phyloP scores from a whole-genome alignment of 345 rosid species.

The Theobroma cacao region DNA sequence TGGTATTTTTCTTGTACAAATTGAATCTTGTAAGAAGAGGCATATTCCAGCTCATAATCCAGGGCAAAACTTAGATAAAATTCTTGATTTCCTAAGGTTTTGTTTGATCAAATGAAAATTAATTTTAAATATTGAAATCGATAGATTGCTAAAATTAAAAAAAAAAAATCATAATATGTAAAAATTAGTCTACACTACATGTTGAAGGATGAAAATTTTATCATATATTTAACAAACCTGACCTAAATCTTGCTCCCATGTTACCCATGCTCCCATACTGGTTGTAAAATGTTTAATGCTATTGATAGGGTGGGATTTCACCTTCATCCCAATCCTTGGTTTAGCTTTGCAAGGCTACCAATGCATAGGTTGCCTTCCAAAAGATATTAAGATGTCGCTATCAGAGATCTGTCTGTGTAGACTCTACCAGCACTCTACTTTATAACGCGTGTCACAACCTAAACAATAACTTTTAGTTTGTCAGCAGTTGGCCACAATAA shows the following conservation, averaged over 20 bases:
- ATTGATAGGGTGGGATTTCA: neutral
- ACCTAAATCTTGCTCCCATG: too few relatives aligned
- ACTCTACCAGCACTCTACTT: neutral
- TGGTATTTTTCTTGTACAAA: neutral
- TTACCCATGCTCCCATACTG: neutral
- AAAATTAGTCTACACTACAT: too few relatives aligned
- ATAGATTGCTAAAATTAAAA: too few relatives aligned
- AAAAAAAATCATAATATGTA: too few relatives aligned
- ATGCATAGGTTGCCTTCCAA: neutral
- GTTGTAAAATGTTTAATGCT: neutral
- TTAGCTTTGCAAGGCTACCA: neutral
- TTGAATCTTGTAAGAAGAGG: neutral
- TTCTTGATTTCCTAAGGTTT: too few relatives aligned
- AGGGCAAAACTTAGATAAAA: too few relatives aligned
- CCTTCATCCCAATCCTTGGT: neutral
- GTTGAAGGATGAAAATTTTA: too few relatives aligned
- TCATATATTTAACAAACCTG: too few relatives aligned
- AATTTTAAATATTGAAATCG: too few relatives aligned
- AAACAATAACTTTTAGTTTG: neutral
- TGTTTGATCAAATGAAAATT: too few relatives aligned
- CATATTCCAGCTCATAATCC: too few relatives aligned
- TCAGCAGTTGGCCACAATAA: neutral
- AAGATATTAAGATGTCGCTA: neutral
- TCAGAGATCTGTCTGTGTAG: neutral
- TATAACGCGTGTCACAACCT: neutral